phyloP scores from a whole-genome alignment of 129 eudicot species.

The Deinandra increscens region DNA sequence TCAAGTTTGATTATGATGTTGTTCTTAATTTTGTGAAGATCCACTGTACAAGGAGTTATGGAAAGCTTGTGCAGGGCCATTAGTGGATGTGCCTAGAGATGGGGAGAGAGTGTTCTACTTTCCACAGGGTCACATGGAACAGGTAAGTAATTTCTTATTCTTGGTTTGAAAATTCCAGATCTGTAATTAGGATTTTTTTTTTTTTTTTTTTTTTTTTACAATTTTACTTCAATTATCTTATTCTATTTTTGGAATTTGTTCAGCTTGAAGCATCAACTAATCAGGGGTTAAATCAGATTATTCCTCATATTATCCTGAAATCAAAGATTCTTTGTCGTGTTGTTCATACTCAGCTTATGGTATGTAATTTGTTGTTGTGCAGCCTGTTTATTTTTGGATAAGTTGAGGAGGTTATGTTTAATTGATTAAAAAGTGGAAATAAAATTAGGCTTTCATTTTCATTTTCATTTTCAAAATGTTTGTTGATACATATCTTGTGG shows the following conservation, averaged over 20 bases:
- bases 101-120: slow-evolving; percentile 75
- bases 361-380: slow-evolving; percentile 4
- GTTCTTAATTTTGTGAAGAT: slow-evolving; percentile 35
- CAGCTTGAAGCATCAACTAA: slow-evolving; percentile 93
- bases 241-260: slow-evolving; percentile 29
- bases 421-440: slow-evolving; percentile 19
- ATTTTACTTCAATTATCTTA: slow-evolving; percentile 2
- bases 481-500: not conserved
- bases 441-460: slow-evolving; percentile 6
- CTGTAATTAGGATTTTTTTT: too few relatives aligned
- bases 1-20: not conserved
- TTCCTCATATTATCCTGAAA: slow-evolving; percentile 59
- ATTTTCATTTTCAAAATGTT: not conserved
- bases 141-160: slow-evolving; percentile 39
- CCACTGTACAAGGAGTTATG: slow-evolving; percentile 70
- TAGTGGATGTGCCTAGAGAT: slow-evolving; percentile 70
- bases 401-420: slow-evolving; percentile 18
- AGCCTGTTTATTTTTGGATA: not conserved
- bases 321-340: slow-evolving; percentile 82
- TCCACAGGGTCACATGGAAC: slow-evolving; percentile 96
- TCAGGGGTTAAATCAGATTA: slow-evolving; percentile 62
- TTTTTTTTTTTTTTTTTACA: slow-evolving; percentile 19
- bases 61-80: slow-evolving; percentile 96
- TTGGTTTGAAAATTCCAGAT: slow-evolving; percentile 26
- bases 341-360: slow-evolving; percentile 52